Evolutionary conservation across 2,329 filamentous ascomycete species (phyloP).

Genomic region (Talaromyces amestolkiae): DNA sequence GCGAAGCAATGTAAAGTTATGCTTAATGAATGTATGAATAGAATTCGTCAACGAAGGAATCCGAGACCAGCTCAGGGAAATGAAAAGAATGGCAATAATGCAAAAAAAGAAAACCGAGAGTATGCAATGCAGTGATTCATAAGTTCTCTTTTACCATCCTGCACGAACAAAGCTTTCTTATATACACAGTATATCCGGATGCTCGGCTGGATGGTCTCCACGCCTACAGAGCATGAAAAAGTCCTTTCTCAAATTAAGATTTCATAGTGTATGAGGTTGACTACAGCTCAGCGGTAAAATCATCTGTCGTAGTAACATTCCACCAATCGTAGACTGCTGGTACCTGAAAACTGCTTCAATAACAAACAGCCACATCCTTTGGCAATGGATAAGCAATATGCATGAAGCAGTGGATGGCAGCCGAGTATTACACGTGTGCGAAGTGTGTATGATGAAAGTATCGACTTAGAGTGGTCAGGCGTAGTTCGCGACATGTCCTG

Average conservation of each 20-base stretch:
- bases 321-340: background rate
- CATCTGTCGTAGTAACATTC: background rate
- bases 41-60: slow-evolving; percentile 1
- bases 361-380: background rate
- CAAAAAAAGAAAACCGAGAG: background rate
- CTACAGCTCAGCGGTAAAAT: background rate
- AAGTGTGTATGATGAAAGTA: background rate
- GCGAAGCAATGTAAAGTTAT: background rate
- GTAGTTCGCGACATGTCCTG: background rate
- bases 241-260: background rate
- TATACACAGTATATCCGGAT: background rate
- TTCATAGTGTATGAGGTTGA: background rate
- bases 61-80: slow-evolving; percentile 6
- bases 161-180: background rate
- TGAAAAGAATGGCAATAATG: background rate
- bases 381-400: background rate
- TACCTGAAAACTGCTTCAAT: background rate
- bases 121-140: background rate
- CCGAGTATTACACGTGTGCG: background rate
- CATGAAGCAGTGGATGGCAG: background rate
- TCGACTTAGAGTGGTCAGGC: background rate
- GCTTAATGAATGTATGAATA: background rate
- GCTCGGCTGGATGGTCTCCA: background rate
- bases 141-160: background rate
- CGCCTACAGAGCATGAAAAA: background rate